These are phyloP conservation scores for Hypoxylon sp. DNA, from an alignment of 2,329 filamentous ascomycete genomes.

Conservation along the genomic window DNA sequence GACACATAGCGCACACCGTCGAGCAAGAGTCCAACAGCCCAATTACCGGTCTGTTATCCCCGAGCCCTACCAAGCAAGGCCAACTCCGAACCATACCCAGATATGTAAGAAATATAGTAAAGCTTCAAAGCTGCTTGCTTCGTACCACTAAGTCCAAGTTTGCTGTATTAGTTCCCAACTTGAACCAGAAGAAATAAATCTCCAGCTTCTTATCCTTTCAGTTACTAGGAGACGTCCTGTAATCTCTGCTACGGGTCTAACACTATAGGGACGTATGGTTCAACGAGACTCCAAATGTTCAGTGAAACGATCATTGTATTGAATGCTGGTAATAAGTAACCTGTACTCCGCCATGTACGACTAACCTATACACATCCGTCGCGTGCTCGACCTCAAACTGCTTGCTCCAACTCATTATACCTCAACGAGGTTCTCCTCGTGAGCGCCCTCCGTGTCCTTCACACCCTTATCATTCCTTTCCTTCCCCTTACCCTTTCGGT, in stretches of 20 bases:
- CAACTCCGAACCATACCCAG: conserved; percentile 1
- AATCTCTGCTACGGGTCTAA: neutral
- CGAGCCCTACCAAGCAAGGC: conserved; percentile 22
- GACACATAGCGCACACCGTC: neutral
- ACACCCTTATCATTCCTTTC: conserved; percentile 58
- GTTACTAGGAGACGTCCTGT: neutral
- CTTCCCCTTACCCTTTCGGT: conserved; percentile 74
- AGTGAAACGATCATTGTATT: conserved; percentile 41
- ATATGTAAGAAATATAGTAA: conserved; percentile 1
- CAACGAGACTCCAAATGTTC: neutral
- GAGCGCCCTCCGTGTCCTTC: conserved; percentile 59
- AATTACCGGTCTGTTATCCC: conserved; percentile 21
- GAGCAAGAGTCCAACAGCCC: neutral
- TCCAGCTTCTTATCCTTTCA: neutral
- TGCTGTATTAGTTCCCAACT: neutral
- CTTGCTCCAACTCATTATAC: conserved; percentile 56
- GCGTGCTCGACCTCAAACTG: conserved; percentile 13
- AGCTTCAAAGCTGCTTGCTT: neutral
- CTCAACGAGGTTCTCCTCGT: conserved; percentile 73
- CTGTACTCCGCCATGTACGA: conserved; percentile 45
- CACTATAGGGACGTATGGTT: neutral
- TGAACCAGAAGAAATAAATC: neutral
- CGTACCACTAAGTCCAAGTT: neutral
- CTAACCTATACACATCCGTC: conserved; percentile 48
- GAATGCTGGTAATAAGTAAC: conserved; percentile 44